phyloP scores from a whole-genome alignment of 2,329 filamentous ascomycete genomes.

The Rasamsonia emersonii region DNA sequence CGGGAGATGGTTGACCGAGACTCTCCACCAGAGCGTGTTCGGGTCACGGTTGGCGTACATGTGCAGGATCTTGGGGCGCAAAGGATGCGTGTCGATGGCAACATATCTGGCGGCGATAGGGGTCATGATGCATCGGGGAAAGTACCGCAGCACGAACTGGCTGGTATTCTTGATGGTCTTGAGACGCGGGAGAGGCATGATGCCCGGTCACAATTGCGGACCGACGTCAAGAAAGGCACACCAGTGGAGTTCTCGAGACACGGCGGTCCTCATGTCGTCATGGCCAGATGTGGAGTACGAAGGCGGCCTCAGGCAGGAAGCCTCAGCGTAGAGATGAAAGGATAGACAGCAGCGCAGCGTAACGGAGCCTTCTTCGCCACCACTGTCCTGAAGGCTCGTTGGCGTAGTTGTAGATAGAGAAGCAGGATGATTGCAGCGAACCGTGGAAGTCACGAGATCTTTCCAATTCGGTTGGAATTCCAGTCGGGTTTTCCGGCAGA shows the following conservation, averaged over 20 bases:
- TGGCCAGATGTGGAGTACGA: no score
- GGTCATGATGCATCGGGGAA: conserved; percentile 14
- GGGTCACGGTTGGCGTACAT: conserved; percentile 29
- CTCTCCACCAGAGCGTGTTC: conserved; percentile 42
- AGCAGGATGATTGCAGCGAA: no score
- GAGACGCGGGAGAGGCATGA: conserved; percentile 10
- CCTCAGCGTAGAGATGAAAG: no score
- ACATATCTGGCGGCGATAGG: conserved; percentile 24
- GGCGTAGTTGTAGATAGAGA: no score
- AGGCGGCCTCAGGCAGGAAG: no score
- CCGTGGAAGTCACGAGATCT: neutral
- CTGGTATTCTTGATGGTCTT: conserved; percentile 13
- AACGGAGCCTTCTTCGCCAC: no score
- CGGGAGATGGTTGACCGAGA: conserved; percentile 22
- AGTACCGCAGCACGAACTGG: conserved; percentile 18
- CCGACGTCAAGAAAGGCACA: no score
- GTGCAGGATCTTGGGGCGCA: conserved; percentile 29
- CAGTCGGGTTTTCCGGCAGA: conserved; percentile 3
- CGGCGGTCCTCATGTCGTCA: no score
- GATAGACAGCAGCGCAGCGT: no score
- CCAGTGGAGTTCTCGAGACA: no score
- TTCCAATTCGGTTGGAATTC: no score
- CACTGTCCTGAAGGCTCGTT: no score
- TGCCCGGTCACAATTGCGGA: neutral
- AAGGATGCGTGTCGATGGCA: conserved; percentile 19